Evolutionary conservation across 768 basidiomycete genomes (phyloP), one percentile per base, ranked within the genome.

Genomic region (Auricularia sp.): DNA sequence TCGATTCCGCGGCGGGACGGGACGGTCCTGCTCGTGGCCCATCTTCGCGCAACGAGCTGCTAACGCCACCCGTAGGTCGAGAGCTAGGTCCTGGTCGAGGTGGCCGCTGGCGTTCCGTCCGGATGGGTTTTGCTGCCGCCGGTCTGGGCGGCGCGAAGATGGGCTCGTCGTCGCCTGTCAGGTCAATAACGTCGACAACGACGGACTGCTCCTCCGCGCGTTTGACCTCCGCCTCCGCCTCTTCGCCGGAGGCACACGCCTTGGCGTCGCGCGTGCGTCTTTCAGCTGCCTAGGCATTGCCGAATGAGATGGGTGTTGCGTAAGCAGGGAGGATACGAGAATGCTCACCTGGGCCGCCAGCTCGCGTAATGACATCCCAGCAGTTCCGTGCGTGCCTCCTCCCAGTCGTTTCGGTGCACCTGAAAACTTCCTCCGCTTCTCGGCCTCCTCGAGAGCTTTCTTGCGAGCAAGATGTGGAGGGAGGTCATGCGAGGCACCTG

Each of bases 401-500:
- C 87, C 89, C 11, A 92, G 76, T 59, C 83, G 78, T 67, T 85
- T 77, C 67, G 85, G 70, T 54, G 83, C 65, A 7, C 70, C 72
- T 56, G 78, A 75, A 1, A 79, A 67, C 65, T 81, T 77, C 63
- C 79, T 75, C 63, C 93, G 78, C 73, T 84, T 87, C 77, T 96
- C 91, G 0, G 94, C 92, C 13, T 90, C 90, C 70, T 86, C 86
- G 3, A 93, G 75, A 13, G 89, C 92, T 65, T 85, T 88, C 54
- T 76, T 71, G 16, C 84, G 81, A 6, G 87, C 90, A 34, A 87
- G 66, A 70, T 88, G 82, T 13, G 81, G 82, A 2, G 90, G 84
- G 0, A 89, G 71, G 71, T 90, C 79, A 69, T 89, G 90, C 1
- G 87, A 86, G 21, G 87, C 75, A 37, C 84, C 82, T 5, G 70